Evolutionary conservation across 1,139 yeast genomes (phyloP).

Genomic region (Nakaseomyces kungkrabaensis): DNA sequence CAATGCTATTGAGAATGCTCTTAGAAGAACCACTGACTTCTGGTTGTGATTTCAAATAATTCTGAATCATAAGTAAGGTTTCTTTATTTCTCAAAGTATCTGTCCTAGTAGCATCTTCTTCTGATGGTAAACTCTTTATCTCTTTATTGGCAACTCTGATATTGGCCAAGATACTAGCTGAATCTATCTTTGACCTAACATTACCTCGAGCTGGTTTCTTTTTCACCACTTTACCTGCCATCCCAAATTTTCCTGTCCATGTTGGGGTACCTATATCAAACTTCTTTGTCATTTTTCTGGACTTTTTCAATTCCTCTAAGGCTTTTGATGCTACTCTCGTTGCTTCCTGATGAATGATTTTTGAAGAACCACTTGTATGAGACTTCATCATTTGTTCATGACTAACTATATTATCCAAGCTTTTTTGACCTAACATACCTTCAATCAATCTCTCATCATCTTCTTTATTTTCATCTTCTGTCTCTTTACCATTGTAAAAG

Average conservation of each 20-base stretch:
- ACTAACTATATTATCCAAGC: slow-evolving; percentile 38
- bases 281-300: slow-evolving; percentile 54
- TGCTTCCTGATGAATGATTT: slow-evolving; percentile 68
- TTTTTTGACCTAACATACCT: slow-evolving; percentile 67
- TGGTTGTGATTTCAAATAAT: slow-evolving; percentile 31
- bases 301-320: slow-evolving; percentile 56
- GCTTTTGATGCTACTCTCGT: slow-evolving; percentile 68
- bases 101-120: not conserved
- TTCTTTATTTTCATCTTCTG: slow-evolving; percentile 35
- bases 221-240: slow-evolving; percentile 50
- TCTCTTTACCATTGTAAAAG: slow-evolving; percentile 41
- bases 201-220: slow-evolving; percentile 7
- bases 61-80: slow-evolving; percentile 32
- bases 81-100: slow-evolving; percentile 28
- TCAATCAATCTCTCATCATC: slow-evolving; percentile 61
- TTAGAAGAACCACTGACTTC: slow-evolving; percentile 45
- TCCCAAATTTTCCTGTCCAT: slow-evolving; percentile 91
- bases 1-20: slow-evolving; percentile 44
- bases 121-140: slow-evolving; percentile 4
- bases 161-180: slow-evolving; percentile 19
- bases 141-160: slow-evolving; percentile 14
- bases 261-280: slow-evolving; percentile 79
- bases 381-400: slow-evolving; percentile 71
- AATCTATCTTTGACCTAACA: slow-evolving; percentile 15
- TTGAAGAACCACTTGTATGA: slow-evolving; percentile 40